Base-by-base conservation (phyloP, 495 filamentous ascomycete species). In the Lichenothelia convexa region DNA sequence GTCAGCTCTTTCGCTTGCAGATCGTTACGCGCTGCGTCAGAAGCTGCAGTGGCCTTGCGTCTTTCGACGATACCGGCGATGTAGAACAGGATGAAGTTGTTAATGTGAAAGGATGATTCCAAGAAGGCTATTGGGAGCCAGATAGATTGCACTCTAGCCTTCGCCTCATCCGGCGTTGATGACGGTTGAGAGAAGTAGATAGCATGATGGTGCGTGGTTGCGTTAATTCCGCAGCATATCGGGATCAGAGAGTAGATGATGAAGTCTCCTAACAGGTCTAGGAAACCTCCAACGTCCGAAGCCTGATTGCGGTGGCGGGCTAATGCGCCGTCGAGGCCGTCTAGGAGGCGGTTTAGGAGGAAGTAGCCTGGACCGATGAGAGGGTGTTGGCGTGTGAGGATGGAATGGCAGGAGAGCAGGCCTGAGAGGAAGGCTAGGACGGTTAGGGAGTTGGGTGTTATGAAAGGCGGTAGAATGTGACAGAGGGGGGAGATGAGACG, bases 51-150 rank as follows among this genome's bases (percentile, higher is more conserved):
- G 48, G 4, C 43, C 26, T 20, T 31, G 32, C 17, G 19, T 29
- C 51, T 56, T 36, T 49, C 52, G 0, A 42, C 32, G 7, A 55
- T 20, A 7, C 50, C 51, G 13, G 48, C 51, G 22, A 49, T 18
- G 30, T 55, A 58, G 35, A 58, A 58, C 19, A 58, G 36, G 4
- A 58, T 47, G 43, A 58, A 58, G 34, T 58, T 58, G 36, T 56
- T 58, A 21, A 58, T 39, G 33, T 56, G 46, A 35, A 58, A 57
- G 3, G 41, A 37, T 1, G 46, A 40, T 22, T 58, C 54, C 1
- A 53, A 34, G 2, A 53, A 13, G 2, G 54, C 45, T 3, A 56
- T 43, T 2, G 41, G 39, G 6, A 40, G 4, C 47, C 51, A 53
- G 9, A 20, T 17, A 9, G 7, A 8, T 17, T 32, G 30, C n/a